phyloP scores from a whole-genome alignment of 306 rosid species.

The Astragalus glycyphyllos region DNA sequence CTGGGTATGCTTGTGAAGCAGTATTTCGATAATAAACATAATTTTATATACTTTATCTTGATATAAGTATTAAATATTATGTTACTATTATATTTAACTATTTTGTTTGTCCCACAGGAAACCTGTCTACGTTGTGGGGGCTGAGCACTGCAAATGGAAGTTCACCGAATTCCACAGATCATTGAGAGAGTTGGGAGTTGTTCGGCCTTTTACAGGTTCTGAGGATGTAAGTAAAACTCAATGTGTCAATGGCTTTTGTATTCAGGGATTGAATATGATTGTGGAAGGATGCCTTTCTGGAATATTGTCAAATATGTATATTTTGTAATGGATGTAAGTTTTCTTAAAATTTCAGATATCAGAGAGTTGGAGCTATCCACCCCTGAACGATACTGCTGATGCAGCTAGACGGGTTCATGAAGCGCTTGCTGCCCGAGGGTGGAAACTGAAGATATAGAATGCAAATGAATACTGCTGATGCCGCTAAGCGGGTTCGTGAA shows the following conservation, averaged over 20 bases:
- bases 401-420: constrained; percentile 79
- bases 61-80: not conserved
- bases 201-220: constrained; percentile 87
- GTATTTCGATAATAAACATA: constrained; percentile 16
- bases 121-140: constrained; percentile 83
- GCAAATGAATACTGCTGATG: constrained; percentile 60
- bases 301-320: constrained; percentile 24
- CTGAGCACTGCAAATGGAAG: constrained; percentile 91
- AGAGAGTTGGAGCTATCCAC: constrained; percentile 99
- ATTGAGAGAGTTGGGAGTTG: constrained; percentile 73
- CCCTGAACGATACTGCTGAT: constrained; percentile 83
- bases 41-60: constrained; percentile 26
- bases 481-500: constrained; percentile 73
- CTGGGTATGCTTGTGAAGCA: constrained; percentile 71
- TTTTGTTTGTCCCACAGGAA: constrained; percentile 59
- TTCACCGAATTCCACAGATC: constrained; percentile 77
- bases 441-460: constrained; percentile 76
- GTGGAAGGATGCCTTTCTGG: constrained; percentile 31
- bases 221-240: constrained; percentile 75
- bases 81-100: constrained; percentile 4
- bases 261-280: constrained; percentile 28
- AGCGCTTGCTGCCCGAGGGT: constrained; percentile 83
- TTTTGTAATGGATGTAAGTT: constrained; percentile 25
- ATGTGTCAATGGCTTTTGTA: not conserved
- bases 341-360: constrained; percentile 64